phyloP scores from a whole-genome alignment of 129 eudicot genomes.

The Apium graveolens region DNA sequence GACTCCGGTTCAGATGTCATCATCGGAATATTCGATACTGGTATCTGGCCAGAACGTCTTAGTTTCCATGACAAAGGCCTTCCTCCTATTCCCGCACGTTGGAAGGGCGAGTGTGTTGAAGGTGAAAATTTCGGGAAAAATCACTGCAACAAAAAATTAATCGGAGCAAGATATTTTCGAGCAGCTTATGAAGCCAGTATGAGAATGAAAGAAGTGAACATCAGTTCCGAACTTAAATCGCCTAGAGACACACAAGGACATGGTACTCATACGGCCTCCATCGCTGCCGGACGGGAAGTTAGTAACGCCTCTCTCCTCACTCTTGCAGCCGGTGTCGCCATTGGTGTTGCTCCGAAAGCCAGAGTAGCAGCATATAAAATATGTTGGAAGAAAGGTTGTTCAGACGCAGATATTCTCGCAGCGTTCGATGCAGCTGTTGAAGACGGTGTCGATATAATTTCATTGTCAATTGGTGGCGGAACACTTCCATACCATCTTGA shows the following conservation, averaged over 20 bases:
- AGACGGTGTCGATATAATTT: constrained; percentile 72
- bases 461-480: constrained; percentile 60
- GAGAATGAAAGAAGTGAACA: constrained; percentile 12
- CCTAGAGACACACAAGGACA: constrained; percentile 69
- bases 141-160: constrained; percentile 63
- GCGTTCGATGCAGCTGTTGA: constrained; percentile 67
- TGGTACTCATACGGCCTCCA: constrained; percentile 90
- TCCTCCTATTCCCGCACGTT: constrained; percentile 55
- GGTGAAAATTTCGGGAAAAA: constrained; percentile 43
- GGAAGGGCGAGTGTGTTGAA: constrained; percentile 80
- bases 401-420: constrained; percentile 59
- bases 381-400: constrained; percentile 57
- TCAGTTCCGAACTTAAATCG: constrained; percentile 20
- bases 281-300: constrained; percentile 62
- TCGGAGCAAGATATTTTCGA: constrained; percentile 58
- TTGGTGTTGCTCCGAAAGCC: constrained; percentile 80
- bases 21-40: constrained; percentile 75
- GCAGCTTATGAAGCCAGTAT: constrained; percentile 36
- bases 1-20: constrained; percentile 68
- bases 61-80: constrained; percentile 80
- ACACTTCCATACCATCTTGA: constrained; percentile 39
- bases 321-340: constrained; percentile 50
- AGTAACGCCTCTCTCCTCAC: constrained; percentile 57
- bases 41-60: constrained; percentile 69
- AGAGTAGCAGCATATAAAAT: constrained; percentile 60